Evolutionary conservation across 148 eudicot genomes (phyloP), one percentile per base, ranked within the genome.

Genomic region (Agrostemma githago): DNA sequence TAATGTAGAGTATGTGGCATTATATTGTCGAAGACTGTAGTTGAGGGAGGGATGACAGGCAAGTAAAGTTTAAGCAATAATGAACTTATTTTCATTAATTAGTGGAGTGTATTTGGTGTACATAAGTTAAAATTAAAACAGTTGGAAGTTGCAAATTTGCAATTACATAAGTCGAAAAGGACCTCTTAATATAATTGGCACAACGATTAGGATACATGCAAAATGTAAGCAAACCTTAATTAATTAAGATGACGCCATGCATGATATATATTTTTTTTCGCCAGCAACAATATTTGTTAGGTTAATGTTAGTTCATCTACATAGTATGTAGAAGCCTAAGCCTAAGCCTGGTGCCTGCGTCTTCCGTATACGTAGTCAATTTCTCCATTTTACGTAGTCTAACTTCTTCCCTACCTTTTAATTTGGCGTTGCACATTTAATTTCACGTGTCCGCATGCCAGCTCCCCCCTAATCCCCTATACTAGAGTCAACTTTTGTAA

Each of bases 221-320:
- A 17, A 59, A 59, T 59, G 34, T 17, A 5, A 59, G 62, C 34
- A n/a, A 19, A 16, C 6, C 34, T 19, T 19, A 26, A 1, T 19
- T 19, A 26, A 1, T 26, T 26, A 59, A 59, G 54, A 48, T 10
- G 54, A 48, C 54, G 8, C 9, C 9, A 20, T 21, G 34, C 65
- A 1, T 34, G 26, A 26, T 26, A 26, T 26, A n/a, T 26, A 0
- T 26, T 26, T 26, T 26, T 26, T 26, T 26, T 26, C 1, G 34
- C 34, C 34, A 26, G 34, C 34, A 26, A 26, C 34, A 26, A 26
- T 0, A 26, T 39, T 15, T 16, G 70, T n/a, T 67, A 41, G 70
- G 70, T 67, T n/a, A n/a, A 42, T 8, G 17, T 67, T 42, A 42
- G 70, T 67, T 67, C 53, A 67, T 6, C 70, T 67, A 67, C 44